Percentiles rank a stretch among this genome's conserved stretches.
phyloP scores from a whole-genome alignment of 805 yeast species.

The Ogataea siamensis region DNA sequence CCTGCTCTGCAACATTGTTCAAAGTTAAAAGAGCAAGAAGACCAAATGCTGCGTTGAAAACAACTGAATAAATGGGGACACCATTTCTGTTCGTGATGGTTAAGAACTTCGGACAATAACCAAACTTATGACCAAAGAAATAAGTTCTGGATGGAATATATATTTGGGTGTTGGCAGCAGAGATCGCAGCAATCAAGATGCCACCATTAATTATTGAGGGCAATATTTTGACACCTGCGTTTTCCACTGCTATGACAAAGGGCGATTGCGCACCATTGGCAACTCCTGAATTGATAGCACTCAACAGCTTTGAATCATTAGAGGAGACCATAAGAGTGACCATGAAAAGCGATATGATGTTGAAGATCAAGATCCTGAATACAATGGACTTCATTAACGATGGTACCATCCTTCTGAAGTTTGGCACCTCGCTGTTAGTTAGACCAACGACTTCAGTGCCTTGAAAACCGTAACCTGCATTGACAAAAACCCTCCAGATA shows the following conservation, averaged over 20 bases:
- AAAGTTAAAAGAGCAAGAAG: conserved; percentile 59
- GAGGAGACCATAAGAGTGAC: conserved; percentile 70
- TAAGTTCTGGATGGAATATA: conserved; percentile 70
- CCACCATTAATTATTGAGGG: conserved; percentile 75
- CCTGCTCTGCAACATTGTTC: conserved; percentile 51
- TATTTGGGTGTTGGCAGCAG: conserved; percentile 76
- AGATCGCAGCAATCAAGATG: conserved; percentile 60
- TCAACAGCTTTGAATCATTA: conserved; percentile 44
- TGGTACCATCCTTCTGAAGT: conserved; percentile 70
- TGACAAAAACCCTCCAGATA: conserved; percentile 65
- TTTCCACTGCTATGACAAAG: conserved; percentile 66
- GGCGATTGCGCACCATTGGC: conserved; percentile 60
- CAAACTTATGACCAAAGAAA: conserved; percentile 58
- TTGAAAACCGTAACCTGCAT: conserved; percentile 78
- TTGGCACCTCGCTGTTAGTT: conserved; percentile 70
- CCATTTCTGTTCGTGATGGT: conserved; percentile 50
- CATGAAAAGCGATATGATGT: conserved; percentile 62
- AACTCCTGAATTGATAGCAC: conserved; percentile 35
- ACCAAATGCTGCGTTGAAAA: conserved; percentile 60
- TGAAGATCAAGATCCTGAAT: conserved; percentile 62
- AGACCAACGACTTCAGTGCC: conserved; percentile 78
- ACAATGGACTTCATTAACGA: conserved; percentile 69
- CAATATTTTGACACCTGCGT: conserved; percentile 62
- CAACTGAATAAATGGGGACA: conserved; percentile 59
- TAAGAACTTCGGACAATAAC: conserved; percentile 56